These are phyloP conservation scores for Grosmannia huntii DNA, from an alignment of 2,329 filamentous ascomycete species.

Conservation along the genomic window DNA sequence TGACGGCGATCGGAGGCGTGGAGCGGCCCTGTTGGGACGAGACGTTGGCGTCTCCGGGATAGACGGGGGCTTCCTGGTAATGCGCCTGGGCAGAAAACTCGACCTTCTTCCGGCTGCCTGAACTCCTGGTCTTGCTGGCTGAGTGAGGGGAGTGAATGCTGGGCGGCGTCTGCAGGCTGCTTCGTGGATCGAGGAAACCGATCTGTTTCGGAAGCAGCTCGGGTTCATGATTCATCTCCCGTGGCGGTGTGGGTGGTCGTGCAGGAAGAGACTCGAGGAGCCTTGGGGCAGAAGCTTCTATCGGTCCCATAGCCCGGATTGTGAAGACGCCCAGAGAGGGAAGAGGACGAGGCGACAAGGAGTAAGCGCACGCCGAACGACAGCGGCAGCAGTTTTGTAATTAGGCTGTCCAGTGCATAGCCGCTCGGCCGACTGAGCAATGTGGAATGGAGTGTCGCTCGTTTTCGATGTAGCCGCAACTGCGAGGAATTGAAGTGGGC, in stretches of 20 bases:
- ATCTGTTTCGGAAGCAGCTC: slow-evolving; percentile 6
- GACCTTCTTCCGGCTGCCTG: slow-evolving; percentile 34
- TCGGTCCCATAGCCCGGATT: slow-evolving; percentile 23
- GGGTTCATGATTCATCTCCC: slow-evolving; percentile 31
- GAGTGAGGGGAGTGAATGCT: slow-evolving; percentile 29
- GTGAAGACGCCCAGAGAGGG: not conserved
- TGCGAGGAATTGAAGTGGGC: not conserved
- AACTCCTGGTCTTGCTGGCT: slow-evolving; percentile 2
- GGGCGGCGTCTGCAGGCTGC: slow-evolving; percentile 39
- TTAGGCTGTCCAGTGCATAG: not conserved
- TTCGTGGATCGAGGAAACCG: slow-evolving; percentile 21
- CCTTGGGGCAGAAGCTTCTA: slow-evolving; percentile 21
- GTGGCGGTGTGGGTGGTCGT: slow-evolving; percentile 57
- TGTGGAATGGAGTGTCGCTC: not conserved
- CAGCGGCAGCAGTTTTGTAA: not conserved
- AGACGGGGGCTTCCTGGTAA: slow-evolving; percentile 40
- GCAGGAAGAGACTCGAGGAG: slow-evolving; percentile 40
- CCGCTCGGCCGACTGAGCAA: not conserved
- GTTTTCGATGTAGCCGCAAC: not conserved
- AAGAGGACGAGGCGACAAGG: not conserved
- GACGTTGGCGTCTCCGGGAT: slow-evolving; percentile 21
- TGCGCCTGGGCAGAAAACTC: slow-evolving; percentile 45
- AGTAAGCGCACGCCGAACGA: not conserved
- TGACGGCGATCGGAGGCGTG: slow-evolving; percentile 22
- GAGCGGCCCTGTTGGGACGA: not conserved